phyloP scores from a whole-genome alignment of 768 basidiomycete genomes.

The Termitomyces sp. region DNA sequence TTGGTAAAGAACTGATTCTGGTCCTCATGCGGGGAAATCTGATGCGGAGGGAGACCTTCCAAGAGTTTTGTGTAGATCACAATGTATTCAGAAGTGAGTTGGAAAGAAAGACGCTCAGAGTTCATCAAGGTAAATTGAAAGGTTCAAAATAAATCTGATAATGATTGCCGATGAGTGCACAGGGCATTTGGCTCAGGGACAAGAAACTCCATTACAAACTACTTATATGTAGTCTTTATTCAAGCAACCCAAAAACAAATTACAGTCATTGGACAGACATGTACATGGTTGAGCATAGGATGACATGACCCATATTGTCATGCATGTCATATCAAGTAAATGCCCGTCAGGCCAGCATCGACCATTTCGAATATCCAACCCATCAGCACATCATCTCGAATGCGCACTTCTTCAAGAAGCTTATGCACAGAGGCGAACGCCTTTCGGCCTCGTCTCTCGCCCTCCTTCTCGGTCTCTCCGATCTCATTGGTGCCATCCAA shows the following conservation, averaged over 20 bases:
- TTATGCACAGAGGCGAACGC: slow-evolving; percentile 63
- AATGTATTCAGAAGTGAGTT: slow-evolving; percentile 44
- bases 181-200: background rate
- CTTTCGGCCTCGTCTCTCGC: slow-evolving; percentile 64
- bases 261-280: background rate
- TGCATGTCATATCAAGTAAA: background rate
- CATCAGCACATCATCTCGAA: slow-evolving; percentile 60
- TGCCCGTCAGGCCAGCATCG: slow-evolving; percentile 34
- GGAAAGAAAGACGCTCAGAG: slow-evolving; percentile 11
- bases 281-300: background rate
- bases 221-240: too few species aligned
- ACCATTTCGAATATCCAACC: slow-evolving; percentile 62
- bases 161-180: background rate
- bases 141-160: background rate
- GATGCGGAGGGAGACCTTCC: slow-evolving; percentile 40
- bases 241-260: background rate
- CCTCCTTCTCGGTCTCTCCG: slow-evolving; percentile 57
- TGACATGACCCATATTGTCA: background rate
- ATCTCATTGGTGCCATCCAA: slow-evolving; percentile 43
- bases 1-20: slow-evolving; percentile 47
- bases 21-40: slow-evolving; percentile 42
- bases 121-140: slow-evolving; percentile 8
- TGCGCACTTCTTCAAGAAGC: slow-evolving; percentile 59
- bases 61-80: slow-evolving; percentile 46
- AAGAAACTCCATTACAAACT: too few species aligned